Percentiles rank a stretch among this genome's conserved stretches.
These are phyloP conservation scores for Ensete ventricosum DNA, from an alignment of 176 grass and related monocot genomes.

Conservation along the genomic window DNA sequence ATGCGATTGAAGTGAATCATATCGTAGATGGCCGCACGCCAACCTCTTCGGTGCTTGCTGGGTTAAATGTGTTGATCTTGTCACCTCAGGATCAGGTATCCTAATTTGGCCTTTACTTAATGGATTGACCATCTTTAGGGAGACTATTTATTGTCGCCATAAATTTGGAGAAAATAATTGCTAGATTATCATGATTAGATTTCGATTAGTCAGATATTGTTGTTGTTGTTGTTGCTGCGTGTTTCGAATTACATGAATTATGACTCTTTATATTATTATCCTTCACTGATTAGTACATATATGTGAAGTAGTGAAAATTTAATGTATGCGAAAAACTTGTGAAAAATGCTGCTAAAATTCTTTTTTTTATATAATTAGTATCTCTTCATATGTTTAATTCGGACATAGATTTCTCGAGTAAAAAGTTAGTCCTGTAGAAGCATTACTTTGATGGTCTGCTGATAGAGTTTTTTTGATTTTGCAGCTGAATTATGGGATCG, in stretches of 20 bases:
- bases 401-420: not conserved
- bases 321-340: no score
- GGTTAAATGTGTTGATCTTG: slow-evolving; percentile 53
- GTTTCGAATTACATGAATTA: no score
- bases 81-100: slow-evolving; percentile 50
- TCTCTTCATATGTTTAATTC: not conserved
- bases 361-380: not conserved
- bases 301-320: no score
- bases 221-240: no score
- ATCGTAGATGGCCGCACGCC: slow-evolving; percentile 25
- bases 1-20: slow-evolving; percentile 47
- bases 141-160: not conserved
- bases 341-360: no score
- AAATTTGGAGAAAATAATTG: not conserved
- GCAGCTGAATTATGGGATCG: slow-evolving; percentile 69
- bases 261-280: no score
- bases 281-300: no score
- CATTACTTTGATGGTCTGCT: not conserved
- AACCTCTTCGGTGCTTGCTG: slow-evolving; percentile 30
- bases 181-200: no score
- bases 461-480: slow-evolving; percentile 6
- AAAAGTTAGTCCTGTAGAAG: not conserved
- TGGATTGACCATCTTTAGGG: not conserved
- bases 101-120: not conserved
- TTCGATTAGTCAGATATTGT: no score